Evolutionary conservation across 169 alveolate genomes (phyloP).

Genomic region (Plasmodium billcollinsi): DNA sequence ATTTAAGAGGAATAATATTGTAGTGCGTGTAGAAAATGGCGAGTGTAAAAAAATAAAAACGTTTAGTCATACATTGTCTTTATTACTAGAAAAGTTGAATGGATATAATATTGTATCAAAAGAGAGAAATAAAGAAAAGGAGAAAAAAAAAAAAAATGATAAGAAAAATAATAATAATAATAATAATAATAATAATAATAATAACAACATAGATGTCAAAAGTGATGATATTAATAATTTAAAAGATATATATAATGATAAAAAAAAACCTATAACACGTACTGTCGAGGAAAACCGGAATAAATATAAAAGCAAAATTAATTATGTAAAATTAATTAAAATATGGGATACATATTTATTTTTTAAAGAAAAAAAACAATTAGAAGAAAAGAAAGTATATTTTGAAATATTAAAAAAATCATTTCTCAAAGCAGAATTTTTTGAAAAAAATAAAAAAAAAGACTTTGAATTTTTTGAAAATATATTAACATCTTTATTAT

Average conservation of each 20-base stretch:
- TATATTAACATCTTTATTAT: slow-evolving; percentile 35
- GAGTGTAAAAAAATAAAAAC: slow-evolving; percentile 24
- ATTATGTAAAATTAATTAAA: slow-evolving; percentile 32
- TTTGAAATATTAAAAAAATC: slow-evolving; percentile 29
- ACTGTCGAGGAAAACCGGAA: neutral
- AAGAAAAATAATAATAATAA: neutral
- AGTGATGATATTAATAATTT: neutral
- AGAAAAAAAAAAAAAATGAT: neutral
- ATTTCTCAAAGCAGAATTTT: slow-evolving; percentile 46
- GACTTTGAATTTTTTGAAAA: slow-evolving; percentile 68
- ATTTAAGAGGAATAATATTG: neutral
- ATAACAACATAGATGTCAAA: neutral
- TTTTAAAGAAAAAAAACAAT: slow-evolving; percentile 37
- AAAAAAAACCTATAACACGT: neutral
- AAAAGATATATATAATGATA: neutral
- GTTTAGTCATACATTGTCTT: slow-evolving; percentile 12
- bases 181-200: neutral
- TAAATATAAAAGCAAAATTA: slow-evolving; percentile 9
- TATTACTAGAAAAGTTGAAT: slow-evolving; percentile 9
- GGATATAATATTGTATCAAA: neutral
- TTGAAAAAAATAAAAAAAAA: slow-evolving; percentile 69
- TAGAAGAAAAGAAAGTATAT: slow-evolving; percentile 34
- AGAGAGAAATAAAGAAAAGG: neutral
- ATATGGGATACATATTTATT: slow-evolving; percentile 51
- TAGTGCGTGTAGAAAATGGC: slow-evolving; percentile 8